These are phyloP conservation scores for Barbarea vulgaris DNA, from an alignment of 345 rosid genomes.

Conservation along the genomic window DNA sequence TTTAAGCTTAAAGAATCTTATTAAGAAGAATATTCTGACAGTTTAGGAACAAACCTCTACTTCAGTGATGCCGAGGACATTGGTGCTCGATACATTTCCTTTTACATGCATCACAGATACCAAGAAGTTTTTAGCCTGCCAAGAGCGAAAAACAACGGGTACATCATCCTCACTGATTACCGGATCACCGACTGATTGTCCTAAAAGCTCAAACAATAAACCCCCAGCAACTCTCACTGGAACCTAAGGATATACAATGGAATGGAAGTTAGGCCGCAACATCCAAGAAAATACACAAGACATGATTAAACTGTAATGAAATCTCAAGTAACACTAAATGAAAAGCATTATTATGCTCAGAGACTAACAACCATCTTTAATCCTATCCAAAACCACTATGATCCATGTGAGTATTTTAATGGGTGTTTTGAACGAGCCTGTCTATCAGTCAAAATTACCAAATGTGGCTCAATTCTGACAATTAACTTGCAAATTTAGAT, in stretches of 20 bases:
- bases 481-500: not conserved
- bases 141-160: conserved; percentile 87
- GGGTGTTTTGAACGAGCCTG: not conserved
- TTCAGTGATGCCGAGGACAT: conserved; percentile 82
- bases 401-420: not conserved
- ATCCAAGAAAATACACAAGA: conserved; percentile 1
- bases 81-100: conserved; percentile 57
- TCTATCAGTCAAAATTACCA: not conserved
- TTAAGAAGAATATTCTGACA: conserved; percentile 1
- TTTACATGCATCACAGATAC: conserved; percentile 82
- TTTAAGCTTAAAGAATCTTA: not conserved
- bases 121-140: conserved; percentile 96
- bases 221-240: conserved; percentile 99
- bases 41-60: conserved; percentile 69
- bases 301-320: not conserved
- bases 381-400: not conserved
- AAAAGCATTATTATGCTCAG: not conserved
- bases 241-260: conserved; percentile 38
- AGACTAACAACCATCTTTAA: conserved; percentile 1
- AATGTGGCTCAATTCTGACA: not conserved
- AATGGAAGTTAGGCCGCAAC: conserved; percentile 8
- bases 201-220: conserved; percentile 90
- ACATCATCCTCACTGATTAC: conserved; percentile 85
- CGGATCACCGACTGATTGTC: conserved; percentile 98
- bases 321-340: not conserved